phyloP scores from a whole-genome alignment of 805 yeast species.

The Metschnikowia noctiluminum region DNA sequence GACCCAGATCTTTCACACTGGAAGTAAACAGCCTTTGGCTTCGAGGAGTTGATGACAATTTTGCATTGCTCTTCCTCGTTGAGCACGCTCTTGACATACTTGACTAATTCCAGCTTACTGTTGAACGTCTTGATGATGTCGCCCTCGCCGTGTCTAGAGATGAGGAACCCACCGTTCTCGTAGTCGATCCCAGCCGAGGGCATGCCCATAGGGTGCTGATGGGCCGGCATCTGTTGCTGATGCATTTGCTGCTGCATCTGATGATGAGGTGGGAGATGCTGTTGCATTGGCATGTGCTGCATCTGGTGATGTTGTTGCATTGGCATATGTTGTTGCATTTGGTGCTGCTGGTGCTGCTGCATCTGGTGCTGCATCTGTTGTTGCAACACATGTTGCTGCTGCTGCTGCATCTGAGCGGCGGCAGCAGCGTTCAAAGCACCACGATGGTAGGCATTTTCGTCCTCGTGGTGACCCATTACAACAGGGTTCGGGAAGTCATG shows the following conservation, averaged over 20 bases:
- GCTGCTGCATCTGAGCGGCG: conserved; percentile 19
- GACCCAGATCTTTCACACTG: conserved; percentile 45
- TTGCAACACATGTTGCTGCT: conserved; percentile 17
- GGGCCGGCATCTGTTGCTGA: conserved; percentile 20
- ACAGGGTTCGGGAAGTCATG: conserved; percentile 20
- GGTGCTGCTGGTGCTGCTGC: conserved; percentile 18
- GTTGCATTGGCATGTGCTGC: conserved; percentile 19
- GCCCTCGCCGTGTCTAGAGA: conserved; percentile 21
- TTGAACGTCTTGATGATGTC: conserved; percentile 23
- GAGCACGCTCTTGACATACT: conserved; percentile 37
- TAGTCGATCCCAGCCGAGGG: conserved; percentile 20
- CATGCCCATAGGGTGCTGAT: conserved; percentile 19
- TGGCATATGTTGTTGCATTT: conserved; percentile 14
- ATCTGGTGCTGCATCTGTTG: conserved; percentile 18
- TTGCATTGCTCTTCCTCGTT: conserved; percentile 37
- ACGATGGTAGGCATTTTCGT: conserved; percentile 18
- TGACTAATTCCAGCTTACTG: conserved; percentile 22
- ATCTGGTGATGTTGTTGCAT: conserved; percentile 12
- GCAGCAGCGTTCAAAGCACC: conserved; percentile 18
- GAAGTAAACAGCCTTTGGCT: conserved; percentile 47
- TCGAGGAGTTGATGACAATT: conserved; percentile 45
- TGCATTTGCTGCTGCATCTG: conserved; percentile 20
- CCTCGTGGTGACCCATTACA: conserved; percentile 21
- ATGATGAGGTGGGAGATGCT: conserved; percentile 18
- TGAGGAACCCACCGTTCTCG: conserved; percentile 20